These are phyloP conservation scores for Lactarius akahatsu DNA, from an alignment of 768 basidiomycete genomes.

Conservation along the genomic window DNA sequence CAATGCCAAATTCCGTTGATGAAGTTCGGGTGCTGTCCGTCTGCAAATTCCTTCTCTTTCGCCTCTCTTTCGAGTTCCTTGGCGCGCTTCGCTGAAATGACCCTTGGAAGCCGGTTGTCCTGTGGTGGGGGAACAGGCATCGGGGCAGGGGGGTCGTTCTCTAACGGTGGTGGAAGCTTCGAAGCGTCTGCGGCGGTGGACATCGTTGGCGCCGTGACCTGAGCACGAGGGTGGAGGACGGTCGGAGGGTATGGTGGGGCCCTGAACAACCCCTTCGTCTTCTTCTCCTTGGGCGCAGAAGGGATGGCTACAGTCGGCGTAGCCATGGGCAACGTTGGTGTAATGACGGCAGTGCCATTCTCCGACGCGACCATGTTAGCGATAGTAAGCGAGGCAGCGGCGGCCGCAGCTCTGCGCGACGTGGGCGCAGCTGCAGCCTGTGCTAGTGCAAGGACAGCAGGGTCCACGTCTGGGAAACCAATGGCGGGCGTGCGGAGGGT, in stretches of 20 bases:
- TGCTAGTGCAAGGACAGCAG: conserved; percentile 65
- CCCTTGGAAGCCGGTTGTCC: conserved; percentile 49
- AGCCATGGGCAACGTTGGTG: conserved; percentile 45
- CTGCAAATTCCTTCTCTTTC: conserved; percentile 79
- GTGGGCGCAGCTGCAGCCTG: conserved; percentile 65
- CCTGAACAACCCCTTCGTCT: conserved; percentile 70
- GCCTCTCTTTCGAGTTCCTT: conserved; percentile 81
- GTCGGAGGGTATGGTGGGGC: conserved; percentile 56
- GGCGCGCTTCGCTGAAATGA: conserved; percentile 56
- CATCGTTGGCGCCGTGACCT: conserved; percentile 55
- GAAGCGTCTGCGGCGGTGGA: conserved; percentile 69
- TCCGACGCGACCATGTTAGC: conserved; percentile 92
- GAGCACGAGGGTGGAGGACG: conserved; percentile 61
- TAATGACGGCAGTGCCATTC: conserved; percentile 64
- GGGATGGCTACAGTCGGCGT: conserved; percentile 39
- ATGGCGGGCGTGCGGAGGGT: conserved; percentile 90
- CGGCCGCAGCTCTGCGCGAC: conserved; percentile 81
- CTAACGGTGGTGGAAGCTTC: conserved; percentile 56
- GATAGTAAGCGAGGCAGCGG: conserved; percentile 79
- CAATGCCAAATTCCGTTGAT: conserved; percentile 93
- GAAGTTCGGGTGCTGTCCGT: conserved; percentile 77
- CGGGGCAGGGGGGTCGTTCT: conserved; percentile 55
- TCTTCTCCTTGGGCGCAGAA: conserved; percentile 58
- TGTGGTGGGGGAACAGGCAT: conserved; percentile 36
- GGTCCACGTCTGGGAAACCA: conserved; percentile 77